Evolutionary conservation across 257 asterid species (phyloP).

Genomic region (Coffea canephora): DNA sequence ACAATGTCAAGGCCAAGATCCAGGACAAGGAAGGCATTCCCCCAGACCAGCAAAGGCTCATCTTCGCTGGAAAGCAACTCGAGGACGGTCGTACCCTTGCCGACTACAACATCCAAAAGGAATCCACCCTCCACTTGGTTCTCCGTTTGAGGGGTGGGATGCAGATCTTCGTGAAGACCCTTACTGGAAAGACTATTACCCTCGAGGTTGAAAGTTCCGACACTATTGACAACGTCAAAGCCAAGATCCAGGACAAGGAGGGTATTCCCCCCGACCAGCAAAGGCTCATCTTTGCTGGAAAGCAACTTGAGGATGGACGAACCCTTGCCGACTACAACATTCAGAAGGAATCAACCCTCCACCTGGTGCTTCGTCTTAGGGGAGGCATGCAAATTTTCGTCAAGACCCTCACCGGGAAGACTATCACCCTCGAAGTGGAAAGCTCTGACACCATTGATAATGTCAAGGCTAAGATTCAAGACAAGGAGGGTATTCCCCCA

Average conservation of each 20-base stretch:
- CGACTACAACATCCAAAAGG: conserved; percentile 41
- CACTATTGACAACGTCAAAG: conserved; percentile 42
- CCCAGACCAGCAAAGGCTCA: conserved; percentile 42
- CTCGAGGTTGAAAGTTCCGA: conserved; percentile 43
- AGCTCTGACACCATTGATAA: conserved; percentile 51
- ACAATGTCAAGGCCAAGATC: conserved; percentile 37
- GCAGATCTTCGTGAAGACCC: conserved; percentile 45
- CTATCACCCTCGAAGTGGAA: conserved; percentile 50
- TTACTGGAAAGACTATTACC: conserved; percentile 42
- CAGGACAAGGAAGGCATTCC: conserved; percentile 43
- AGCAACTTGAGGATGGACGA: conserved; percentile 41
- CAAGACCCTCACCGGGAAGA: conserved; percentile 48
- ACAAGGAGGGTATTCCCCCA: conserved; percentile 75
- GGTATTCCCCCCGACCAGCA: conserved; percentile 51
- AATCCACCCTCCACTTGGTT: conserved; percentile 39
- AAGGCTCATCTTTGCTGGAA: conserved; percentile 40
- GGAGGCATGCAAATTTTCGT: conserved; percentile 55
- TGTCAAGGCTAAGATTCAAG: conserved; percentile 49
- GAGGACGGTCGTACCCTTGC: conserved; percentile 41
- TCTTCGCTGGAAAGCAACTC: conserved; percentile 34
- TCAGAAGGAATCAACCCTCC: conserved; percentile 53
- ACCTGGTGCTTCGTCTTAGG: conserved; percentile 46
- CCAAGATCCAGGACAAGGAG: conserved; percentile 47
- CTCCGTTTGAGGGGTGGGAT: conserved; percentile 41
- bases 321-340: conserved; percentile 55